A percentile compares a stretch with the other conserved stretches of the same genome.
Evolutionary conservation across 2,329 filamentous ascomycete species (phyloP).

Genomic region (Botryosphaeria agaves): DNA sequence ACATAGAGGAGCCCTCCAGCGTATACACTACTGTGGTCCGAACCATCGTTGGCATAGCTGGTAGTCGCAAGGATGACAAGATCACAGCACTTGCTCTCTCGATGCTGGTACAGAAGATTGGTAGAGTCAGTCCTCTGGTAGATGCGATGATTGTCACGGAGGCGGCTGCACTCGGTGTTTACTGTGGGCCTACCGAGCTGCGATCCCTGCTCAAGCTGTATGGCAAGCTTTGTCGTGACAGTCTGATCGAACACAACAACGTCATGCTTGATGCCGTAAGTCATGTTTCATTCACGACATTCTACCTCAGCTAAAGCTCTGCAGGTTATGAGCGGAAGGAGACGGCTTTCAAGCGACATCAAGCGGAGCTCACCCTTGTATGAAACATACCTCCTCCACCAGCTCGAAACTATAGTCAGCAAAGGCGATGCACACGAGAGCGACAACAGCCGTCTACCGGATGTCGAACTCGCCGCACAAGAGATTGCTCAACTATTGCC

Average conservation of each 20-base stretch:
- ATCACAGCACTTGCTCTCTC: conserved; percentile 86
- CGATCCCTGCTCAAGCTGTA: conserved; percentile 75
- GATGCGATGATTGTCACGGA: conserved; percentile 78
- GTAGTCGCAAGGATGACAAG: conserved; percentile 67
- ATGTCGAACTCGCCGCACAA: conserved; percentile 64
- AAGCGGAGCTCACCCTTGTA: conserved; percentile 57
- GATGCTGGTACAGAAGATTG: conserved; percentile 91
- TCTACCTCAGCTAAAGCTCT: conserved; percentile 1
- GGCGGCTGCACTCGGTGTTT: conserved; percentile 58
- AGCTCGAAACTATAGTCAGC: conserved; percentile 76
- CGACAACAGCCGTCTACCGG: conserved; percentile 55
- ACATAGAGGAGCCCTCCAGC: conserved; percentile 60
- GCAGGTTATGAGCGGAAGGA: conserved; percentile 59
- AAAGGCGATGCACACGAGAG: conserved; percentile 72
- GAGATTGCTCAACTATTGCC: conserved; percentile 80
- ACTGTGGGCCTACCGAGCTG: conserved; percentile 67
- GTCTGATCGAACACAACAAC: conserved; percentile 49
- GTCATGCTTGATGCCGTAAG: conserved; percentile 55
- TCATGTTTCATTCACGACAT: too few species aligned
- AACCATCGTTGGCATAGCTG: conserved; percentile 81
- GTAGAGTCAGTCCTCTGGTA: conserved; percentile 62
- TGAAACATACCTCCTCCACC: conserved; percentile 64
- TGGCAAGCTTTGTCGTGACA: conserved; percentile 55
- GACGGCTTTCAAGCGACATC: conserved; percentile 55
- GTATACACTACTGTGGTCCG: conserved; percentile 85